phyloP scores from a whole-genome alignment of 2,329 filamentous ascomycete genomes.

The Orbilia blumenaviensis region DNA sequence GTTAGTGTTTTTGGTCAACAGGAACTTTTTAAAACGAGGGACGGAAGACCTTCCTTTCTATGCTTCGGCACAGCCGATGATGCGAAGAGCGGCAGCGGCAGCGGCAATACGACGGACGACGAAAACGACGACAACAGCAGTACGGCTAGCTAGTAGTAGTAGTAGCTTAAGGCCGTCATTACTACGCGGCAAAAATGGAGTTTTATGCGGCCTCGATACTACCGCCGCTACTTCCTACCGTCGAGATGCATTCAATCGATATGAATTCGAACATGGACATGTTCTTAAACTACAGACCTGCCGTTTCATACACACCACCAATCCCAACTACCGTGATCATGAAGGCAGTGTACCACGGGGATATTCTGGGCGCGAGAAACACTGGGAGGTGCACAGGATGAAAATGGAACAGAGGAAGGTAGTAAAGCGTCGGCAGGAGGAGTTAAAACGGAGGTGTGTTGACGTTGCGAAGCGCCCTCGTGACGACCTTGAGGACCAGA shows the following conservation, averaged over 20 bases:
- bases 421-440: not conserved
- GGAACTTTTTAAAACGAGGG: not conserved
- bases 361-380: no score
- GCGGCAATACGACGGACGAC: not conserved
- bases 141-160: not conserved
- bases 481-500: not conserved
- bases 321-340: no score
- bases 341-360: no score
- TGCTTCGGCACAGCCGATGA: slow-evolving; percentile 31
- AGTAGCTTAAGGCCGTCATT: slow-evolving; percentile 19
- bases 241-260: no score
- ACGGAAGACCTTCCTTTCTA: not conserved
- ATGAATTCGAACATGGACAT: no score
- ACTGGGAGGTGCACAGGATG: no score
- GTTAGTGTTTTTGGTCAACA: not conserved
- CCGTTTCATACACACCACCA: no score
- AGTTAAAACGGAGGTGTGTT: not conserved
- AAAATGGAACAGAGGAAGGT: slow-evolving; percentile 20
- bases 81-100: not conserved
- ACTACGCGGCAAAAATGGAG: no score
- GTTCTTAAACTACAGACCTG: no score
- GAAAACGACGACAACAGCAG: no score
- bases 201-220: not conserved
- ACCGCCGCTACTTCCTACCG: no score
- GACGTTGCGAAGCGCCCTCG: not conserved